Evolutionary conservation across 2,329 filamentous ascomycete species (phyloP), one percentile per base, ranked within the genome.

Genomic region (Penicillium freii): DNA sequence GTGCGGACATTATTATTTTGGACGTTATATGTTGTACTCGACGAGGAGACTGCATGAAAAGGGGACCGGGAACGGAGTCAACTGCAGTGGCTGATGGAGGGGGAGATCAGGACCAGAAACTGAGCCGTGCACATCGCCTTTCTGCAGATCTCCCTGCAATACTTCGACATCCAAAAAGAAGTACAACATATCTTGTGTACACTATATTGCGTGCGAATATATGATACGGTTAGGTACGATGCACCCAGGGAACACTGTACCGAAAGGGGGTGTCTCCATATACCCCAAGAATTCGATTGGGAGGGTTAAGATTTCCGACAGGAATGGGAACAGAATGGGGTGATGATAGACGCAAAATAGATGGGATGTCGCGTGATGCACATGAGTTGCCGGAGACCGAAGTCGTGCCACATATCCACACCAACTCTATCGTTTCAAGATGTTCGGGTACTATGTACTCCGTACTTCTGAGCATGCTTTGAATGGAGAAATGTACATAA

Each of bases 121-220:
- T 57, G 56, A 63, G 56, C 59, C 62, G 62, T 63, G 63, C 58
- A 61, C 56, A 39, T 46, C 29, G 13, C 21, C 53, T 44, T 52
- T 34, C 19, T 27, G 40, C 39, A 54, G 43, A 48, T 49, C 44
- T 39, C 27, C 46, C 50, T 58, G 54, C 42, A 56, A 53, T 54
- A 21, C 27, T 1, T 6, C 3, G 5, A 17, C 15, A n/a, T 23
- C n/a, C 31, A 27, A 33, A 33, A 13, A 33, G 17, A n/a, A 36
- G 31, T 31, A 5, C 29, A 31, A 11, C 29, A 31, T 17, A 25
- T 42, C 21, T 51, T 42, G 19, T 31, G 21, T 11, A 42, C 10
- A 23, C 11, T 36, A 27, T 45, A 25, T 45, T 33, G 29, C 23
- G 36, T 23, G 15, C 39, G 8, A 43, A 17, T 19, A 17, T 23